Conservation (phyloP, 2,329 filamentous ascomycete genomes). For the Metarhizium album region DNA sequence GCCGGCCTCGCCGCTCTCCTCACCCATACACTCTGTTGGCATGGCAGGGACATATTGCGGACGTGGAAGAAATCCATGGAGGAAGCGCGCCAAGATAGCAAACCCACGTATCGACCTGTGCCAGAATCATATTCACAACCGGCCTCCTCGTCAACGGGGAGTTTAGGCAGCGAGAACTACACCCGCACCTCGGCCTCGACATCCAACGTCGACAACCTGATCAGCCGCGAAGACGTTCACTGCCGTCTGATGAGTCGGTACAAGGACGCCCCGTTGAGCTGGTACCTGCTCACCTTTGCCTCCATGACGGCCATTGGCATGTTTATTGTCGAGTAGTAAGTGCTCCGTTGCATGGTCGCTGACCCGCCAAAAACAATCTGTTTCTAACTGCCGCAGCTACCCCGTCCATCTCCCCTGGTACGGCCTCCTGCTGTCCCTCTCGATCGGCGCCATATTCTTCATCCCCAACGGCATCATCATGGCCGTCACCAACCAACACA, state of each 20-base stretch:
- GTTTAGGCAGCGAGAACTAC: constrained; percentile 12
- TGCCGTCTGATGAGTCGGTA: constrained; percentile 76
- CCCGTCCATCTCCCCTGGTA: constrained; percentile 81
- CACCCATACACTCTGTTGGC: constrained; percentile 75
- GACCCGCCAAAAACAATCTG: not conserved
- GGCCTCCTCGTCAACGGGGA: constrained; percentile 9
- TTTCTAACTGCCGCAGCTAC: constrained; percentile 36
- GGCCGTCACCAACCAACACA: constrained; percentile 85
- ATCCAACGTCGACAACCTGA: constrained; percentile 40
- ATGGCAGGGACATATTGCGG: constrained; percentile 69
- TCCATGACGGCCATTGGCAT: constrained; percentile 71
- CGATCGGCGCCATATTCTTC: constrained; percentile 70
- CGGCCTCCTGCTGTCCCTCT: constrained; percentile 66
- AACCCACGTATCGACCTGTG: constrained; percentile 43
- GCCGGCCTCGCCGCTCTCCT: constrained; percentile 69
- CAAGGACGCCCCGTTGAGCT: constrained; percentile 67
- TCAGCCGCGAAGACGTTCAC: constrained; percentile 71
- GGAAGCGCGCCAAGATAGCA: constrained; percentile 45
- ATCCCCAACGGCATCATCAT: constrained; percentile 88
- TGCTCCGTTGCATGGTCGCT: constrained; percentile 10
- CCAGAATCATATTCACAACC: constrained; percentile 13
- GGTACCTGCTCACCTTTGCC: constrained; percentile 69
- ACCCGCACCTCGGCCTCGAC: constrained; percentile 23
- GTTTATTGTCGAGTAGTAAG: constrained; percentile 75
- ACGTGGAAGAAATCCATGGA: constrained; percentile 62